Base-by-base conservation (phyloP, 2,329 filamentous ascomycete genomes). In the Phyllosticta ampelicida region DNA sequence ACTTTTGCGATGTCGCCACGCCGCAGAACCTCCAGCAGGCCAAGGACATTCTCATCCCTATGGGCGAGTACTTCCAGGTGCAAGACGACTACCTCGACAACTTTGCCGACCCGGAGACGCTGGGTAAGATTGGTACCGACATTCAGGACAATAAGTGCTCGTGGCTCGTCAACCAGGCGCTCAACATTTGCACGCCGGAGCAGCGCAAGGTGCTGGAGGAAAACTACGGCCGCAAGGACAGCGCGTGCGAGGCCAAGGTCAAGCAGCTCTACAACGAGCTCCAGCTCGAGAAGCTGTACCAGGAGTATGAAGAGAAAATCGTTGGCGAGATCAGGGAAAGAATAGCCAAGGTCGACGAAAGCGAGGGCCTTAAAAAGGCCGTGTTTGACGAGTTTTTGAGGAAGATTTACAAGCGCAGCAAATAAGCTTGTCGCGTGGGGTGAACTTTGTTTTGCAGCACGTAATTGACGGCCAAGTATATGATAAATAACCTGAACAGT, bases 81-180 rank as follows among this genome's bases (percentile, higher is more conserved):
- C 94, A 99, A 76, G 94, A 99, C 74, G 94, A 99, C 79, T 99
- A 94, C 78, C 88, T 99, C 56, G 94, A 99, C 80, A 95, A 95
- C 77, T 99, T 94, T 70, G 94, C 92, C 66, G 86, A 92, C 66
- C 90, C 94, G 48, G 84, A 90, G 68, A 83, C 90, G 69, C 94
- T 99, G 71, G 94, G 94, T 74, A 99, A 99, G 84, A 96, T 97
- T 64, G 94, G 94, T 64, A 99, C 94, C 61, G 94, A 99, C 70
- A 99, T 99, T 74, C 86, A 91, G 80, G 94, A 99, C 78, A 99
- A 99, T 83, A 99, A 99, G 82, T 99, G 94, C 81, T 95, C 89
- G 49, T 99, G 94, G 94, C 79, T 99, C 61, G 83, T 99, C 75
- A 99, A 99, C 81, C 86, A 96, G 76, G 94, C 94, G 52, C 80